Evolutionary conservation across 306 rosid genomes (phyloP).

Genomic region (Castanopsis chinensis): DNA sequence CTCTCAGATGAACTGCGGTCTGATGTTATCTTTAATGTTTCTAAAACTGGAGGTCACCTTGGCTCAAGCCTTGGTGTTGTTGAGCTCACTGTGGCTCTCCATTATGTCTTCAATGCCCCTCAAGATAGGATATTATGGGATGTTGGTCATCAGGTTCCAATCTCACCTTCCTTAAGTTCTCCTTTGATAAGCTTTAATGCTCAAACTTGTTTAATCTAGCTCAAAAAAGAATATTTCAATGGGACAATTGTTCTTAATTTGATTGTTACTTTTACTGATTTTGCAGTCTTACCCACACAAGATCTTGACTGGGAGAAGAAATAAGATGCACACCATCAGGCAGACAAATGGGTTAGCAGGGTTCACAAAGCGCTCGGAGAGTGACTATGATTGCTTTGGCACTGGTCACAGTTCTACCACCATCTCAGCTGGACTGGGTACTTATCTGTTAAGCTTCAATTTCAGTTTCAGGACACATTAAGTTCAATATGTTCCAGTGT

Average conservation of each 20-base stretch:
- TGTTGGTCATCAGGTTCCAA: slow-evolving; percentile 92
- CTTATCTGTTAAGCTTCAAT: slow-evolving; percentile 19
- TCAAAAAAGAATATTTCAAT: neutral
- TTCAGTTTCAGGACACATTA: slow-evolving; percentile 2
- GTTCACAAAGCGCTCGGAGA: slow-evolving; percentile 88
- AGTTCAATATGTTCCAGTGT: neutral
- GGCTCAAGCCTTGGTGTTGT: slow-evolving; percentile 98
- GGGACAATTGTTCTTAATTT: neutral
- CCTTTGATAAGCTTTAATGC: neutral
- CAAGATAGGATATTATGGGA: slow-evolving; percentile 90
- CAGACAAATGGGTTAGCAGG: slow-evolving; percentile 92
- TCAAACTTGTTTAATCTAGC: neutral
- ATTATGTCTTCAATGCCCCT: slow-evolving; percentile 88
- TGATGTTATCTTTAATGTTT: slow-evolving; percentile 92
- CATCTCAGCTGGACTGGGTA: slow-evolving; percentile 99
- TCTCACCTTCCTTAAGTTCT: slow-evolving; percentile 19
- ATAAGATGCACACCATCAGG: slow-evolving; percentile 82
- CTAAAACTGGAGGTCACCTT: slow-evolving; percentile 94
- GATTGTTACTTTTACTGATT: slow-evolving; percentile 26
- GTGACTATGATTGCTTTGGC: slow-evolving; percentile 91
- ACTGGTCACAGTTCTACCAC: slow-evolving; percentile 98
- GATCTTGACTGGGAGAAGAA: slow-evolving; percentile 91
- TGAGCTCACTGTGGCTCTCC: slow-evolving; percentile 96
- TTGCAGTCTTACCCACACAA: slow-evolving; percentile 92
- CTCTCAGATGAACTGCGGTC: slow-evolving; percentile 87